Percentiles rank a stretch among this genome's conserved stretches.
Evolutionary conservation across 805 yeast species (phyloP).

Genomic region (Ogataea ganodermae): DNA sequence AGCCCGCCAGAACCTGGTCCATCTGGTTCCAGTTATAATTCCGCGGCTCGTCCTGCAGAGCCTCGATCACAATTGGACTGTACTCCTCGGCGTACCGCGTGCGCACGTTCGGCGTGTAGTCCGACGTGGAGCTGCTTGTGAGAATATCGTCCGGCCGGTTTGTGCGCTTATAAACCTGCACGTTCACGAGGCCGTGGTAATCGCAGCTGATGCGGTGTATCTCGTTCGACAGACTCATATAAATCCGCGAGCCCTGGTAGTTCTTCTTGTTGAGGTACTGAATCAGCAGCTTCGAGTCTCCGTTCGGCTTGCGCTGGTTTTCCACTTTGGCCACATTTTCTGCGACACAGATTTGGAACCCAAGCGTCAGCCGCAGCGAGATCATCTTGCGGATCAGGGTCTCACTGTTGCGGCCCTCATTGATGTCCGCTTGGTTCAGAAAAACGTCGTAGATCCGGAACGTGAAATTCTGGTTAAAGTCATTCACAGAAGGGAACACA

Average conservation of each 20-base stretch:
- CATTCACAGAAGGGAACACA: conserved; percentile 69
- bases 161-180: conserved; percentile 65
- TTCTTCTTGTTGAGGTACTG: conserved; percentile 53
- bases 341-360: conserved; percentile 89
- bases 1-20: conserved; percentile 92
- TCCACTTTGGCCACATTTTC: conserved; percentile 67
- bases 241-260: conserved; percentile 62
- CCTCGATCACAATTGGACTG: conserved; percentile 56
- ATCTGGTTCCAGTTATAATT: conserved; percentile 85
- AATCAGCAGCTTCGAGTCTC: conserved; percentile 52
- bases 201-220: conserved; percentile 83
- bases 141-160: conserved; percentile 32
- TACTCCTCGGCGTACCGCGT: conserved; percentile 77
- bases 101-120: conserved; percentile 60
- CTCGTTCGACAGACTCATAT: conserved; percentile 76
- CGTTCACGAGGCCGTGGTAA: conserved; percentile 69
- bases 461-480: conserved; percentile 71
- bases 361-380: conserved; percentile 74
- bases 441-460: conserved; percentile 83
- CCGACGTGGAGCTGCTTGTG: conserved; percentile 23
- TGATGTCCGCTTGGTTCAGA: conserved; percentile 58
- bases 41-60: conserved; percentile 52
- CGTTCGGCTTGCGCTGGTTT: conserved; percentile 53
- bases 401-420: conserved; percentile 50
- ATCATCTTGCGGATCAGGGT: conserved; percentile 85